phyloP scores from a whole-genome alignment of 352 stramenopile species.

The Phytophthora pisi region DNA sequence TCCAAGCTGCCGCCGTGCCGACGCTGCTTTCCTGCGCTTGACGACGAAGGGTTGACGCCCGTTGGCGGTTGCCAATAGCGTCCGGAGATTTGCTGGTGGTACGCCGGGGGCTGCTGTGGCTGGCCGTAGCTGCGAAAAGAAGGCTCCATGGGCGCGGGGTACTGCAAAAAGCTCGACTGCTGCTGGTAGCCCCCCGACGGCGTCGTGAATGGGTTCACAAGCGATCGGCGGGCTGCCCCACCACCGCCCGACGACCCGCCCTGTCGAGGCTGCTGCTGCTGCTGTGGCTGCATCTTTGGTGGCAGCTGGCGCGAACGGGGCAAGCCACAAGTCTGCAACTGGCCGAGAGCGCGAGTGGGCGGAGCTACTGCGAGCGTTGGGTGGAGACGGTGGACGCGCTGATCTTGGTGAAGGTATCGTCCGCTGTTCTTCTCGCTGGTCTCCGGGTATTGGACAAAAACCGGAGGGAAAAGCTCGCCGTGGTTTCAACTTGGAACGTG shows the following conservation, averaged over 20 bases:
- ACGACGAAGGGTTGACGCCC: conserved; percentile 19
- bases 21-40: conserved; percentile 27
- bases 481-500: conserved; percentile 21
- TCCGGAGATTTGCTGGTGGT: conserved; percentile 15
- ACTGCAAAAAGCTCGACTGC: conserved; percentile 29
- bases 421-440: conserved; percentile 16
- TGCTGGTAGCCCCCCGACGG: conserved; percentile 14
- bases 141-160: conserved; percentile 38
- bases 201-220: conserved; percentile 20
- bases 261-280: conserved; percentile 12
- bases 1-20: conserved; percentile 33
- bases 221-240: conserved; percentile 19
- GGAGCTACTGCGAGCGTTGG: conserved; percentile 15
- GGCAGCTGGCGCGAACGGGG: background rate
- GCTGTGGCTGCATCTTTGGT: conserved; percentile 15
- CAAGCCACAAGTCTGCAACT: conserved; percentile 4
- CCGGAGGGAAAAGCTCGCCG: conserved; percentile 5
- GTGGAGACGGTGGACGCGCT: conserved; percentile 18
- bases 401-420: conserved; percentile 28
- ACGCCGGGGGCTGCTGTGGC: conserved; percentile 17
- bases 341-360: conserved; percentile 13
- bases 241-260: background rate
- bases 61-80: conserved; percentile 35
- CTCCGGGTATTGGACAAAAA: conserved; percentile 39
- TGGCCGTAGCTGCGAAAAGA: conserved; percentile 35